A percentile compares a stretch with the other conserved stretches of the same genome.
Conservation (phyloP, 2,329 filamentous ascomycete species). For the Xylaria digitata region DNA sequence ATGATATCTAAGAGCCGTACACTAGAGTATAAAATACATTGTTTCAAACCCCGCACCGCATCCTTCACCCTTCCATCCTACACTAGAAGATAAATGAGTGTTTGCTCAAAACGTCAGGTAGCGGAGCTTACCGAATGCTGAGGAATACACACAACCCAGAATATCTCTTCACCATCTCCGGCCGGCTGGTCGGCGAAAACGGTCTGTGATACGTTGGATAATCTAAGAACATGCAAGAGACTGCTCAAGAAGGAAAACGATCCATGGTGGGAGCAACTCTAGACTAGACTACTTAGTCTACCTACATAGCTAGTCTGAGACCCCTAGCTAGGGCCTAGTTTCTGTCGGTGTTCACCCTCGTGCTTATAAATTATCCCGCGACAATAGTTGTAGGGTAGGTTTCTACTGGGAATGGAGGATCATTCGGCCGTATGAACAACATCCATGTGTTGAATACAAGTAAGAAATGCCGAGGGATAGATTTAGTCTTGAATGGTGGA, state of each 20-base stretch:
- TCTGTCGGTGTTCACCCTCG: no score
- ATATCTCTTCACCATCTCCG: neutral
- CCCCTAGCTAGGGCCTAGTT: no score
- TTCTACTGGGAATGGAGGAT: no score
- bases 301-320: no score
- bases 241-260: constrained; percentile 26
- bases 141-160: constrained; percentile 7
- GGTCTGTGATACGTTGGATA: constrained; percentile 16
- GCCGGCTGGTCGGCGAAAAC: neutral
- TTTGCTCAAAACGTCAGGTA: constrained; percentile 5
- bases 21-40: neutral
- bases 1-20: neutral
- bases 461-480: no score
- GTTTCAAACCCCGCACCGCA: neutral
- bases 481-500: no score
- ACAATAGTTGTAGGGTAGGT: no score
- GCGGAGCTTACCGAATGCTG: constrained; percentile 25
- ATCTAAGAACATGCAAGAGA: neutral
- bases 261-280: neutral
- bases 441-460: no score
- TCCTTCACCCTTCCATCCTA: constrained; percentile 3
- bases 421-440: no score
- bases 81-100: neutral
- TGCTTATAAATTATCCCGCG: no score
- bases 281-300: no score